Evolutionary conservation across 140 eudicot species (phyloP), one percentile per base, ranked within the genome.

Genomic region (Erigeron philadelphicus): DNA sequence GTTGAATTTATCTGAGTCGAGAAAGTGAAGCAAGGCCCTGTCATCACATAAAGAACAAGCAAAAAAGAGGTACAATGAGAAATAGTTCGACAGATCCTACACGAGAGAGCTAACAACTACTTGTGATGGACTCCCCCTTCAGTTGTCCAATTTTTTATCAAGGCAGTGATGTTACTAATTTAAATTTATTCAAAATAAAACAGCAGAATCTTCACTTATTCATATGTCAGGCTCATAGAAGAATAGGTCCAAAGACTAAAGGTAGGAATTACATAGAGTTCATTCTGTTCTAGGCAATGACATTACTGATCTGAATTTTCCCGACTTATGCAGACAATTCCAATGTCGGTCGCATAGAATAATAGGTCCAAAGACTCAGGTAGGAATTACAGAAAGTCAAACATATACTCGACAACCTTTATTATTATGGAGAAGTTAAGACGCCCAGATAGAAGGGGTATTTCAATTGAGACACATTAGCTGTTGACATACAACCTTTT

Each of bases 11-110:
- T 85, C 85, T 48, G 90, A 80, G 84, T 94, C 99, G 38, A 94
- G 95, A 80, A 94, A 94, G 88, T 94, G 97, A 77, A 94, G 95
- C 77, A 94, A 75, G 23, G 98, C 98, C 98, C 98, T 92, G 85
- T 19, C 68, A 79, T 35, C 47, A 38, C 63, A 68, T n/a, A 38
- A 47, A 46, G 41, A 64, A n/a, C 64, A 85, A 53, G 72, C 47
- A 48, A 13, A 17, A n/a, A 64, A 43, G n/a, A n/a, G n/a, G 13
- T 18, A 2, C 45, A 48, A 0, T 25, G 3, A 65, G 41, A 68
- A 59, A 58, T 52, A 43, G 43, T 8, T 54, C 17, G 41, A 58
- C 49, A 68, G 11, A 11, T 67, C 19, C 31, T 67, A 47, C 63
- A 11, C 13, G 9, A 58, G 48, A 46, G 18, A 60, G 48, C 52